A percentile compares a stretch with the other conserved stretches of the same genome.
Conservation (phyloP, 805 yeast genomes). For the Saccharomycopsis microspora region DNA sequence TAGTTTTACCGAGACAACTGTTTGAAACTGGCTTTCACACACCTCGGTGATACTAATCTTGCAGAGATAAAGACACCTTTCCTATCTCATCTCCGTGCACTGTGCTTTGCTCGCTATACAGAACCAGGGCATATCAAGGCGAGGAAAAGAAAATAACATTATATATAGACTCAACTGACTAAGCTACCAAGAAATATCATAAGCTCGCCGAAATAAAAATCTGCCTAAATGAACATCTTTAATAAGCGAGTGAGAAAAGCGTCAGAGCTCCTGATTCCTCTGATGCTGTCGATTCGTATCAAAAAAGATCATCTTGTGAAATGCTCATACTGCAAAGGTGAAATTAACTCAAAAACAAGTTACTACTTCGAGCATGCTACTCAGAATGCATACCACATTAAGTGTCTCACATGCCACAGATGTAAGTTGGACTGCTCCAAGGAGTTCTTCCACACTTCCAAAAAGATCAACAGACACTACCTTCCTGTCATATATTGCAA, state of each 20-base stretch:
- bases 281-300: slow-evolving; percentile 1
- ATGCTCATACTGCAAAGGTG: slow-evolving; percentile 15
- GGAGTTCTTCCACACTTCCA: slow-evolving; percentile 13
- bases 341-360: slow-evolving; percentile 2
- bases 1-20: too few relatives aligned
- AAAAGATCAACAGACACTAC: slow-evolving; percentile 13
- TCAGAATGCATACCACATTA: slow-evolving; percentile 5
- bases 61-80: too few relatives aligned
- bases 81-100: too few relatives aligned
- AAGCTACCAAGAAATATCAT: too few relatives aligned
- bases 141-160: too few relatives aligned
- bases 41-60: too few relatives aligned
- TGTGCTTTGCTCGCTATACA: too few relatives aligned
- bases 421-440: slow-evolving; percentile 12
- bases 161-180: too few relatives aligned
- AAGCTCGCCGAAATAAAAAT: not conserved
- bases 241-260: slow-evolving; percentile 13
- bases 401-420: slow-evolving; percentile 13
- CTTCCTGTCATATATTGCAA: slow-evolving; percentile 15
- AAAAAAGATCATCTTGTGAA: slow-evolving; percentile 6
- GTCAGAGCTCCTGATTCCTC: slow-evolving; percentile 6
- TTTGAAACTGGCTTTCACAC: too few relatives aligned
- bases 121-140: too few relatives aligned
- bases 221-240: slow-evolving; percentile 7
- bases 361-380: slow-evolving; percentile 9